A percentile compares a stretch with the other conserved stretches of the same genome.
phyloP scores from a whole-genome alignment of 345 rosid genomes.

The Eutrema japonicum region DNA sequence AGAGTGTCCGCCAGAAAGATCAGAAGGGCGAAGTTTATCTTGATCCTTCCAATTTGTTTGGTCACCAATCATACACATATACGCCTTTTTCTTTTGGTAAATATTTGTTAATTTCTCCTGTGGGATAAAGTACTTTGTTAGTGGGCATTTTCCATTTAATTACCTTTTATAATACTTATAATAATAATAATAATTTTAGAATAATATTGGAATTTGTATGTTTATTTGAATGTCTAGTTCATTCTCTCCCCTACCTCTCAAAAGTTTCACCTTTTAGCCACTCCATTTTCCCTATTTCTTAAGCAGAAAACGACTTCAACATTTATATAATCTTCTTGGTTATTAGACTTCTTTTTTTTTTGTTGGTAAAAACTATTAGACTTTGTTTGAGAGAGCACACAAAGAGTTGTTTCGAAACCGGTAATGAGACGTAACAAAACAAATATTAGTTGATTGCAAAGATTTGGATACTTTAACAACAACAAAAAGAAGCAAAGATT shows the following conservation, averaged over 20 bases:
- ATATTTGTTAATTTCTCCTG: slow-evolving; percentile 42
- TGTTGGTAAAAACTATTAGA: not conserved
- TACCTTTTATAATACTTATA: slow-evolving; percentile 28
- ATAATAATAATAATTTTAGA: slow-evolving; percentile 2
- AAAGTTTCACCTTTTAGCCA: slow-evolving; percentile 40
- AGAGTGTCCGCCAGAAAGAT: slow-evolving; percentile 21
- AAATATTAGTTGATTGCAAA: not conserved
- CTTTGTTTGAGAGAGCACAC: not conserved
- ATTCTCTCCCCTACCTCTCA: slow-evolving; percentile 38
- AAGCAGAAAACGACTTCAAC: slow-evolving; percentile 34
- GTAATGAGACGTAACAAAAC: not conserved
- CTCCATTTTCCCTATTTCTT: not conserved
- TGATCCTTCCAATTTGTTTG: slow-evolving; percentile 59
- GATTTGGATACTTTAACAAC: no score
- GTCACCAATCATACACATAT: slow-evolving; percentile 54
- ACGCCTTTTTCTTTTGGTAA: slow-evolving; percentile 34
- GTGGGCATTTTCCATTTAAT: slow-evolving; percentile 70
- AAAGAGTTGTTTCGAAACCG: not conserved
- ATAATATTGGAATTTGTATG: slow-evolving; percentile 30
- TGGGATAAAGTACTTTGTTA: slow-evolving; percentile 50
- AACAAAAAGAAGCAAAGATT: no score
- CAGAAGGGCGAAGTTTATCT: slow-evolving; percentile 59
- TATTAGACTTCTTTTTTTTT: not conserved
- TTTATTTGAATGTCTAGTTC: slow-evolving; percentile 32
- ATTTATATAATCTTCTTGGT: not conserved